Evolutionary conservation across 306 rosid species (phyloP).

Genomic region (Cyamopsis tetragonoloba): DNA sequence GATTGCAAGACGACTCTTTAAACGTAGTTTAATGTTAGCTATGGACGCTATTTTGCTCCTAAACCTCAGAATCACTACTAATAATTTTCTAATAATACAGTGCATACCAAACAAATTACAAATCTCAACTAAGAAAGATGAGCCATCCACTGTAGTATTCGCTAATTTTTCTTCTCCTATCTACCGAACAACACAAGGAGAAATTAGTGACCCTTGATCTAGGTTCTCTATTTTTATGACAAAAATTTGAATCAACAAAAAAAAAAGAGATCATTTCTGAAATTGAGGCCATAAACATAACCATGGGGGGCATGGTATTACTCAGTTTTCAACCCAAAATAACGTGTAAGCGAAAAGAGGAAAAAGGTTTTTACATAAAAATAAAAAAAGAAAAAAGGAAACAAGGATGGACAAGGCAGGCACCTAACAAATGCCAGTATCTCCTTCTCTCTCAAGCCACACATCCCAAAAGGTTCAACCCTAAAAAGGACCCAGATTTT

Average conservation of each 20-base stretch:
- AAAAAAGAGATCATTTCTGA: neutral
- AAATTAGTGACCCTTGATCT: neutral
- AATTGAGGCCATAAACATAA: neutral
- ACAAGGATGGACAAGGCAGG: neutral
- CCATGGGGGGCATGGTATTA: too few species aligned
- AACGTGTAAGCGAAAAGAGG: neutral
- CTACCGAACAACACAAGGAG: neutral
- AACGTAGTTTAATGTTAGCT: neutral
- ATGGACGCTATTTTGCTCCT: neutral
- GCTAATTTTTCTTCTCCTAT: neutral
- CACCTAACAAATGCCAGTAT: constrained; percentile 9
- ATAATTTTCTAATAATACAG: too few species aligned
- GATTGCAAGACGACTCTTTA: neutral
- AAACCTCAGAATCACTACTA: neutral
- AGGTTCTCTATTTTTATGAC: neutral
- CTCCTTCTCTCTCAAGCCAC: constrained; percentile 28
- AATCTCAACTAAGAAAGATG: neutral
- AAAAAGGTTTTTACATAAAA: too few species aligned
- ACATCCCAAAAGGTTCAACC: constrained; percentile 20
- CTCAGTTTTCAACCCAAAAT: constrained; percentile 8
- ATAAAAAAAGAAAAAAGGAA: too few species aligned
- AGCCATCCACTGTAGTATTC: neutral
- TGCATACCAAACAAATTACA: too few species aligned
- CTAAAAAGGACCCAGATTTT: neutral
- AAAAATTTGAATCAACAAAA: too few species aligned